Evolutionary conservation across 2,329 filamentous ascomycete species (phyloP).

Genomic region (Penicillium sp.): DNA sequence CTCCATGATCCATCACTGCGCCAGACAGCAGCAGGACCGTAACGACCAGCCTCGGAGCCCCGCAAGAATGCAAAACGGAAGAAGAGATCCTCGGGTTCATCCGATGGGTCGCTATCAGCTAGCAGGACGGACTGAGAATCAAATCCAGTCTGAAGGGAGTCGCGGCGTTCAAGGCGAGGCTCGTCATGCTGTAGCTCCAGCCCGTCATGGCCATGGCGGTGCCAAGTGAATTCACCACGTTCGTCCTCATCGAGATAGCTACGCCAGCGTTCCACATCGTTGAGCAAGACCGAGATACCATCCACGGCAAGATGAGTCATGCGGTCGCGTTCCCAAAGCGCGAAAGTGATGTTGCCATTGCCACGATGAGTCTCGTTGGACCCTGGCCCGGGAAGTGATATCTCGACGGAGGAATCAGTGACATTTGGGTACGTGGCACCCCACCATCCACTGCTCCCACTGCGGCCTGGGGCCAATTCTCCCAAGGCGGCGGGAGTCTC

Average conservation of each 20-base stretch:
- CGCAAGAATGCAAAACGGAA: slow-evolving; percentile 47
- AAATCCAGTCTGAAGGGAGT: slow-evolving; percentile 12
- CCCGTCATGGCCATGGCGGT: slow-evolving; percentile 39
- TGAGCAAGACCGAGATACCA: slow-evolving; percentile 57
- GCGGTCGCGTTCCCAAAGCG: slow-evolving; percentile 39
- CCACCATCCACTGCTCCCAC: slow-evolving; percentile 42
- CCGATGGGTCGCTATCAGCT: slow-evolving; percentile 21
- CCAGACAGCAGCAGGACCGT: slow-evolving; percentile 41
- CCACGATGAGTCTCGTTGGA: slow-evolving; percentile 31
- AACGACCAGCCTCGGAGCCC: slow-evolving; percentile 38
- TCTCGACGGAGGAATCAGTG: slow-evolving; percentile 41
- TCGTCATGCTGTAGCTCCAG: slow-evolving; percentile 31
- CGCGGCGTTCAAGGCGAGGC: slow-evolving; percentile 23
- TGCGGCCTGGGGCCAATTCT: slow-evolving; percentile 44
- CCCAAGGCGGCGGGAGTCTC: slow-evolving; percentile 71
- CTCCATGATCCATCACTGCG: slow-evolving; percentile 35
- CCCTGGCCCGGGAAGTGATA: slow-evolving; percentile 42
- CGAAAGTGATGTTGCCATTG: slow-evolving; percentile 46
- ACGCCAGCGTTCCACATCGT: slow-evolving; percentile 60
- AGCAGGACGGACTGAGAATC: slow-evolving; percentile 11
- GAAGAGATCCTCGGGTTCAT: slow-evolving; percentile 41
- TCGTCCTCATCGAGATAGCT: slow-evolving; percentile 51
- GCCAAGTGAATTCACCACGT: slow-evolving; percentile 50
- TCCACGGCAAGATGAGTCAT: slow-evolving; percentile 46
- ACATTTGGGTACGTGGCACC: slow-evolving; percentile 51